Percentiles rank a stretch among this genome's conserved stretches.
These are phyloP conservation scores for Monosporascus sp. DNA, from an alignment of 2,329 filamentous ascomycete genomes.

Conservation along the genomic window DNA sequence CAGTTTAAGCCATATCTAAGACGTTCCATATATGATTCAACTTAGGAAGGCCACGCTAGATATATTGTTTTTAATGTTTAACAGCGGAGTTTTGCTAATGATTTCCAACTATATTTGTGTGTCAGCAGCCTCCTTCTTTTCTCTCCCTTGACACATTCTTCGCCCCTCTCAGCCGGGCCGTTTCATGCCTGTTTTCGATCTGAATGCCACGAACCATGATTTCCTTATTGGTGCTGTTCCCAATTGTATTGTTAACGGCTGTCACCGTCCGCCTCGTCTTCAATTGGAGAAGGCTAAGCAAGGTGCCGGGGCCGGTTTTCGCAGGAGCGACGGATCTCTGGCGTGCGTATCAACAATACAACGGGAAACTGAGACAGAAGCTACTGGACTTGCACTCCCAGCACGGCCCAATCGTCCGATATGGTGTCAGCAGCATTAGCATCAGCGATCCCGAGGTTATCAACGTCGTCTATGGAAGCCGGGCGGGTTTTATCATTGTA, in stretches of 20 bases:
- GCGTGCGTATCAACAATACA: conserved; percentile 19
- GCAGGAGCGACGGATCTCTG: conserved; percentile 20
- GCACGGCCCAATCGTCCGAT: conserved; percentile 19
- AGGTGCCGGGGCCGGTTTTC: conserved; percentile 16
- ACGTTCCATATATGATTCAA: too few species aligned
- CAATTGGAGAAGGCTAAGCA: conserved; percentile 17
- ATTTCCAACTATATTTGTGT: too few species aligned
- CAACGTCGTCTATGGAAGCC: conserved; percentile 18
- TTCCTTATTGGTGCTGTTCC: conserved; percentile 3
- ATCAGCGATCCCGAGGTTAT: conserved; percentile 22
- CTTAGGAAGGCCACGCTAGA: too few species aligned
- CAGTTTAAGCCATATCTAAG: too few species aligned
- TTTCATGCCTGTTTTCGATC: too few species aligned
- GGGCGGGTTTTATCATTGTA: conserved; percentile 19
- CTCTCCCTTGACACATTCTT: too few species aligned
- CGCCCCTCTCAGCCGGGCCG: too few species aligned
- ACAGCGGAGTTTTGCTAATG: too few species aligned
- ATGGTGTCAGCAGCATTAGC: conserved; percentile 19
- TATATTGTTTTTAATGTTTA: too few species aligned
- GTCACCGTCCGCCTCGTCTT: conserved; percentile 7
- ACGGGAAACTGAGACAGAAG: conserved; percentile 17
- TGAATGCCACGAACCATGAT: conserved; percentile 4
- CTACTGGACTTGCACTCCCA: conserved; percentile 15
- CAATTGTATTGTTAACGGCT: conserved; percentile 4
- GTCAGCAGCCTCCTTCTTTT: too few species aligned